A percentile compares a stretch with the other conserved stretches of the same genome.
Evolutionary conservation across 2,329 filamentous ascomycete genomes (phyloP).

Genomic region (Zasmidium cellare): DNA sequence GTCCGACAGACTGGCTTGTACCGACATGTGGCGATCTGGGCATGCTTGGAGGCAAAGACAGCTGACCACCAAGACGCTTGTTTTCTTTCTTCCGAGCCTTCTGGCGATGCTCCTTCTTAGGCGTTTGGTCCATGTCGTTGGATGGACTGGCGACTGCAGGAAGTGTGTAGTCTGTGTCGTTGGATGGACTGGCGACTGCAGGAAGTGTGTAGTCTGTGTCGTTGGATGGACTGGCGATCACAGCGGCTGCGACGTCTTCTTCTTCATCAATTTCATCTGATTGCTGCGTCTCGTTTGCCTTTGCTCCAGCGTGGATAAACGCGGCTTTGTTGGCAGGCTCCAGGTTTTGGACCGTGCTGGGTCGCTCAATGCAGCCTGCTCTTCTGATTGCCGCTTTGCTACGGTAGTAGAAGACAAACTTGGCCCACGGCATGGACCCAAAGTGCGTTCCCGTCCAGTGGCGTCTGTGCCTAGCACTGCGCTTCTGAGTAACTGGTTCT

Average conservation of each 20-base stretch:
- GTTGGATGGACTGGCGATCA: background rate
- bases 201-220: too few relatives aligned
- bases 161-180: too few relatives aligned
- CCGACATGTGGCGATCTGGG: too few relatives aligned
- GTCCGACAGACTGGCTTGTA: too few relatives aligned
- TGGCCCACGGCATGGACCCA: slow-evolving; percentile 39
- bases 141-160: too few relatives aligned
- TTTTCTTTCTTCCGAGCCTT: too few relatives aligned
- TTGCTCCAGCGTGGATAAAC: background rate
- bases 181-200: too few relatives aligned
- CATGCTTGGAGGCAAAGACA: too few relatives aligned
- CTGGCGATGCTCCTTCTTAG: too few relatives aligned
- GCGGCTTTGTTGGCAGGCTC: slow-evolving; percentile 4
- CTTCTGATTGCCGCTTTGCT: slow-evolving; percentile 25
- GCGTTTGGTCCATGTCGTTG: too few relatives aligned
- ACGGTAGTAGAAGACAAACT: slow-evolving; percentile 45
- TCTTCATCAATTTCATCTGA: background rate
- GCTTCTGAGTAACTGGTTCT: slow-evolving; percentile 10
- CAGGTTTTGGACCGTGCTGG: slow-evolving; percentile 13
- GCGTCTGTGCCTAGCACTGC: slow-evolving; percentile 17
- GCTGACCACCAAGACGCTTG: too few relatives aligned
- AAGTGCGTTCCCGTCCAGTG: slow-evolving; percentile 28
- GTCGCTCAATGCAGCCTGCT: slow-evolving; percentile 19
- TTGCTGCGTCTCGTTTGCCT: background rate
- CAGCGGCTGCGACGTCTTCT: background rate